phyloP scores from a whole-genome alignment of 192 early-diverging fungal species.

The Dimargaris xerosporica region DNA sequence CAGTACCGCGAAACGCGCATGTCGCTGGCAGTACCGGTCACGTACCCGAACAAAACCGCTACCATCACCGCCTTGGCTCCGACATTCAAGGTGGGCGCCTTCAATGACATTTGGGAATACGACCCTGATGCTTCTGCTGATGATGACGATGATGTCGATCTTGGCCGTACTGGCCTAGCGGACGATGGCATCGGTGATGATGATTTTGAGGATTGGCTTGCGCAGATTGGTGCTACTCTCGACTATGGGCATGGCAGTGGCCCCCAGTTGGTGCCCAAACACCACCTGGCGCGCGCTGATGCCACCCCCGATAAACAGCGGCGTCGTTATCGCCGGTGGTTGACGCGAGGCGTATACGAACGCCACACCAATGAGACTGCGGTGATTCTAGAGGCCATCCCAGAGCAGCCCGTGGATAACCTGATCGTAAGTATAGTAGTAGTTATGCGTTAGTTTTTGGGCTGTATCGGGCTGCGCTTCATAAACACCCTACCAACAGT shows the following conservation, averaged over 20 bases:
- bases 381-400: conserved; percentile 21
- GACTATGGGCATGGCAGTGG: not conserved
- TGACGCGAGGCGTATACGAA: conserved; percentile 18
- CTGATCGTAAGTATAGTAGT: no score
- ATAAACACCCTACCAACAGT: no score
- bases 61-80: conserved; percentile 39
- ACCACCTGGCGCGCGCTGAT: not conserved
- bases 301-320: conserved; percentile 4
- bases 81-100: conserved; percentile 49
- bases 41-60: conserved; percentile 15
- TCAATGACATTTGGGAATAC: conserved; percentile 69
- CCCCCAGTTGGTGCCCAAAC: not conserved
- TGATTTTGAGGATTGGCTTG: conserved; percentile 3
- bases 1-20: conserved; percentile 55
- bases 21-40: conserved; percentile 30
- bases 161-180: not conserved
- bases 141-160: conserved; percentile 20
- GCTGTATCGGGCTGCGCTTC: no score
- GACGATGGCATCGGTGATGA: conserved; percentile 1
- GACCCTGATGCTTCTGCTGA: conserved; percentile 39
- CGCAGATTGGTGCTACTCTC: not conserved
- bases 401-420: conserved; percentile 11
- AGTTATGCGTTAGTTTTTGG: no score
- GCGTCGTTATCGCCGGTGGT: not conserved
- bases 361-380: conserved; percentile 25